Base-by-base conservation (phyloP, 768 basidiomycete genomes). In the Macrolepiota dolichaula region DNA sequence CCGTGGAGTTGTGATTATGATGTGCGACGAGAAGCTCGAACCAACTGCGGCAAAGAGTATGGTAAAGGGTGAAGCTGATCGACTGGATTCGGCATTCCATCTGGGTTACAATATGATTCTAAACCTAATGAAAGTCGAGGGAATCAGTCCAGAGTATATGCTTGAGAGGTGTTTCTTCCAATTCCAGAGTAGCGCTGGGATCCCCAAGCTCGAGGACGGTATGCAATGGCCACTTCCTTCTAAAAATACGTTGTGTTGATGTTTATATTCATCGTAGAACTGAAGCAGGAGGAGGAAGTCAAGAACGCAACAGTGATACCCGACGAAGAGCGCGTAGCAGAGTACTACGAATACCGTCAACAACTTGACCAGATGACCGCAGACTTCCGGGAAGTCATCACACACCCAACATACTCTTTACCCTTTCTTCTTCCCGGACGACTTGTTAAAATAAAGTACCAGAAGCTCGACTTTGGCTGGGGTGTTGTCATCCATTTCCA, bases 1-100 rank as follows among this genome's bases (percentile, higher is more conserved):
- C 63, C 87, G 97, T n/a, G 97, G 97, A 57, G 94, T 98, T 53
- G 97, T 99, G 55, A 98, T 99, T 67, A 92, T 99, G 94, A 98
- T 99, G 97, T 92, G 91, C 71, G 97, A 98, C 73, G 94, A 98
- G 77, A 98, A 96, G 74, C 81, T 99, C 49, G 97, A 98, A 68
- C 96, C 97, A 0, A 72, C 84, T 1, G 86, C 90, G 0, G 96
- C 97, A 38, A 98, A 96, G 78, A 83, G 81, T 56, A 99, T 99
- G 97, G 90, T 99, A 68, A 98, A 98, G 74, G 97, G 97, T 50
- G 91, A 96, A 77, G 95, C 97, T 3, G 96, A 99, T 72, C 81
- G 96, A 51, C 79, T 99, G 54, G 95, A 98, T 73, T 99, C 97
- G 5, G 97, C 97, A 3, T 99, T 99, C 79, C 95, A 98, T 75